Conservation (phyloP, 257 asterid genomes). For the Leptodermis oblonga region DNA sequence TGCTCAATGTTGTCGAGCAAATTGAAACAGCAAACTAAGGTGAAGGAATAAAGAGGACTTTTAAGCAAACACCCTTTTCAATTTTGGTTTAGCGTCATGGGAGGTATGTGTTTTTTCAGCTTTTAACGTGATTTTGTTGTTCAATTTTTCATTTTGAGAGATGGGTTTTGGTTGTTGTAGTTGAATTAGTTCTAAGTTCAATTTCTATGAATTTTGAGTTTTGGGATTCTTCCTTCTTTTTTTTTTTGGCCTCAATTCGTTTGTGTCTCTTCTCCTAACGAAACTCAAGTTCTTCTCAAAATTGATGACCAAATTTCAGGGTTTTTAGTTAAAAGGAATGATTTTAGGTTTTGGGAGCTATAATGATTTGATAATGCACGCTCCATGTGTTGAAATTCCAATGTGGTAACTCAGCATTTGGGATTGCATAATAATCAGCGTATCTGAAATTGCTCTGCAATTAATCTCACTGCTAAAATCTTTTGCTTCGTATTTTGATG, state of each 20-base stretch:
- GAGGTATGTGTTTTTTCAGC: neutral
- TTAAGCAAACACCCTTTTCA: neutral
- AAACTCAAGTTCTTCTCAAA: neutral
- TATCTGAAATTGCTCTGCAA: neutral
- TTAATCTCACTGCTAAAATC: neutral
- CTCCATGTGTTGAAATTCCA: neutral
- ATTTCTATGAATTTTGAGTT: neutral
- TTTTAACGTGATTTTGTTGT: neutral
- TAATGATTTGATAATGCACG: neutral
- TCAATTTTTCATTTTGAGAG: neutral
- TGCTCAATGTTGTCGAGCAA: no score
- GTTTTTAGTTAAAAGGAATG: conserved; percentile 1
- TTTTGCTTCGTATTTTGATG: conserved; percentile 1
- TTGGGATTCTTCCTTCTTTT: neutral
- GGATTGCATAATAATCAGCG: neutral
- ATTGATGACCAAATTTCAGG: neutral
- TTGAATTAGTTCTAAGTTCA: neutral
- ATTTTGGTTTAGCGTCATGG: conserved; percentile 8
- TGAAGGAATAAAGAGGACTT: neutral
- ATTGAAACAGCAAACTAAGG: no score
- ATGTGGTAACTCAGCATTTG: neutral
- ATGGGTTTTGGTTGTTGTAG: conserved; percentile 11
- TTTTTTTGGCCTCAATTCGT: neutral
- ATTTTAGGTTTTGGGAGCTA: neutral
- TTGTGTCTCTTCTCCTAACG: neutral